These are phyloP conservation scores for Neonectria faginata DNA, from an alignment of 2,329 filamentous ascomycete species.

Conservation along the genomic window DNA sequence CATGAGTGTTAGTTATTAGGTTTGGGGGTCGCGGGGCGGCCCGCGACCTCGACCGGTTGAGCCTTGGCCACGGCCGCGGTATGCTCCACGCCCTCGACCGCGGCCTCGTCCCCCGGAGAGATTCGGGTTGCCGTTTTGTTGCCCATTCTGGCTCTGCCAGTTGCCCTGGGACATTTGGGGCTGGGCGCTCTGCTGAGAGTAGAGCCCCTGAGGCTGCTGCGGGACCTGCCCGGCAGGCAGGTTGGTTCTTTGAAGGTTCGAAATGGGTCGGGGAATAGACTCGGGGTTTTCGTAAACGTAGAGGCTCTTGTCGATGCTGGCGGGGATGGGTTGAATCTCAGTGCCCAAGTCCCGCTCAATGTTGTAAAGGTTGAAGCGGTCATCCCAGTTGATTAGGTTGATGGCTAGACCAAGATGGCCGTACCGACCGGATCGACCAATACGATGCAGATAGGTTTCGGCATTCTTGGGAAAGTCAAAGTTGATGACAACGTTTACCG, in stretches of 20 bases:
- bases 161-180: slow-evolving; percentile 52
- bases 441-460: slow-evolving; percentile 97
- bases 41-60: slow-evolving; percentile 52
- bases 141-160: slow-evolving; percentile 54
- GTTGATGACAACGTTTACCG: slow-evolving; percentile 99
- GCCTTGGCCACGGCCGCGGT: slow-evolving; percentile 53
- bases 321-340: slow-evolving; percentile 96
- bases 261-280: slow-evolving; percentile 86
- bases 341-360: slow-evolving; percentile 98
- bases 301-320: slow-evolving; percentile 94
- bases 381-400: slow-evolving; percentile 99
- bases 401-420: slow-evolving; percentile 97
- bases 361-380: slow-evolving; percentile 98
- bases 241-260: slow-evolving; percentile 57
- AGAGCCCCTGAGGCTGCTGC: slow-evolving; percentile 45
- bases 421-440: slow-evolving; percentile 96
- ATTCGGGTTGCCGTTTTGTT: slow-evolving; percentile 53
- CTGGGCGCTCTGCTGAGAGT: slow-evolving; percentile 48
- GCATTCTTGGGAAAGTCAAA: slow-evolving; percentile 99
- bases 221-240: slow-evolving; percentile 46
- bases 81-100: slow-evolving; percentile 53
- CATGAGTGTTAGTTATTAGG: slow-evolving; percentile 48
- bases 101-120: slow-evolving; percentile 53
- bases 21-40: slow-evolving; percentile 51
- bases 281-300: slow-evolving; percentile 99